phyloP scores from a whole-genome alignment of 345 rosid species.

The Eucalyptus rudis region DNA sequence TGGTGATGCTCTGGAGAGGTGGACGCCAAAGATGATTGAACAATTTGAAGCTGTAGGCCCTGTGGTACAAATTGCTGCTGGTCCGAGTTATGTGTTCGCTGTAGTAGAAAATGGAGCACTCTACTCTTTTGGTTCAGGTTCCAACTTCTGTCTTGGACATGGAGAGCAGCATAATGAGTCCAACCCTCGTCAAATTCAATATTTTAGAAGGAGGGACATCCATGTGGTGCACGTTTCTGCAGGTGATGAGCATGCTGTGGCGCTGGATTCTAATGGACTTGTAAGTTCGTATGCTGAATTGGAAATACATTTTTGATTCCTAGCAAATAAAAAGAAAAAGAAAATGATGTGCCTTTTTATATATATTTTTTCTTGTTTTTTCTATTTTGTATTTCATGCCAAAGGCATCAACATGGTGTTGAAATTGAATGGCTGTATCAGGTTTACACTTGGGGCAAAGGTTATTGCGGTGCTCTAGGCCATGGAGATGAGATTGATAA shows the following conservation, averaged over 20 bases:
- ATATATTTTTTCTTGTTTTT: not conserved
- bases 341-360: not conserved
- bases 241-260: conserved; percentile 94
- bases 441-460: conserved; percentile 99
- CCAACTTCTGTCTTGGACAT: conserved; percentile 90
- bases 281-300: conserved; percentile 23
- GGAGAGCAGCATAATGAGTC: conserved; percentile 90
- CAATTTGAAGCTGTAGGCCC: conserved; percentile 37
- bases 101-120: conserved; percentile 51
- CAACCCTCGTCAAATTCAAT: conserved; percentile 67
- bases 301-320: not conserved
- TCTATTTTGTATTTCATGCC: not conserved
- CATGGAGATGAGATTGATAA: conserved; percentile 95
- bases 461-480: conserved; percentile 95
- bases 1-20: conserved; percentile 72
- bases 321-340: not conserved
- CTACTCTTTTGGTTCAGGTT: conserved; percentile 90
- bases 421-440: conserved; percentile 6
- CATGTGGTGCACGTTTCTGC: conserved; percentile 88
- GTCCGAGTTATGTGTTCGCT: conserved; percentile 77
- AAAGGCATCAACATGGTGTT: not conserved
- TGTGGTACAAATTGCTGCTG: conserved; percentile 78
- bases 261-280: conserved; percentile 88
- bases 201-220: conserved; percentile 55
- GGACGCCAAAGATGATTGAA: conserved; percentile 57